A percentile compares a stretch with the other conserved stretches of the same genome.
phyloP scores from a whole-genome alignment of 192 early-diverging fungal genomes.

The Mortierella antarctica region DNA sequence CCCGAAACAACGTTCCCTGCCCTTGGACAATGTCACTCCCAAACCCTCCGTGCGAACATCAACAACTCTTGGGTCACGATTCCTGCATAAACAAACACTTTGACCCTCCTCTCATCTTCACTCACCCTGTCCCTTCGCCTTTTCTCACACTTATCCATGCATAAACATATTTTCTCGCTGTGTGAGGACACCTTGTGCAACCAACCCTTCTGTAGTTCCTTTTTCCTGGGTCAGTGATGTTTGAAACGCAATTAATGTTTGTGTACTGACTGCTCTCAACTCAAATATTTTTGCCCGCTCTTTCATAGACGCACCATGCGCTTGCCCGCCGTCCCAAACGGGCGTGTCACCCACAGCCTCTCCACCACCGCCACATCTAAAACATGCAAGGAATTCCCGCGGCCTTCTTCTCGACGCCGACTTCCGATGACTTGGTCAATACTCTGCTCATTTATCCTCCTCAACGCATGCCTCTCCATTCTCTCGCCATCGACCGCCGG shows the following conservation, averaged over 20 bases:
- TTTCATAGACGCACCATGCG: neutral
- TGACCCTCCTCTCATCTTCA: neutral
- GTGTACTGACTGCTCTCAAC: neutral
- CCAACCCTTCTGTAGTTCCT: too few relatives aligned
- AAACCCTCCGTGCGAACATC: neutral
- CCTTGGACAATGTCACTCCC: neutral
- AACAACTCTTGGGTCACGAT: too few relatives aligned
- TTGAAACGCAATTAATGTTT: neutral
- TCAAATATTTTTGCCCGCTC: too few relatives aligned
- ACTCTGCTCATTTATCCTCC: conserved; percentile 12
- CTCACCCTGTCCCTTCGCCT: neutral
- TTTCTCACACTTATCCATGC: neutral
- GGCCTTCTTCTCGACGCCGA: neutral
- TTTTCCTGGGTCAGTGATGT: too few relatives aligned
- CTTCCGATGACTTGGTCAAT: conserved; percentile 19
- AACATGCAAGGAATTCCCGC: neutral
- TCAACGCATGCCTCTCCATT: conserved; percentile 28
- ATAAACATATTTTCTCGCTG: neutral
- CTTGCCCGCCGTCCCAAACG: neutral
- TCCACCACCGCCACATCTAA: neutral
- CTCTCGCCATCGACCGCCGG: conserved; percentile 25
- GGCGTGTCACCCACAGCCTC: neutral
- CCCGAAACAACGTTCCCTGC: too few relatives aligned
- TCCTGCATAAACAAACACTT: neutral
- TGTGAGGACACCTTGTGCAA: too few relatives aligned